Percentiles rank a stretch among this genome's conserved stretches.
Evolutionary conservation across 2,329 filamentous ascomycete genomes (phyloP).

Genomic region (Fusarium pseudonygamai): DNA sequence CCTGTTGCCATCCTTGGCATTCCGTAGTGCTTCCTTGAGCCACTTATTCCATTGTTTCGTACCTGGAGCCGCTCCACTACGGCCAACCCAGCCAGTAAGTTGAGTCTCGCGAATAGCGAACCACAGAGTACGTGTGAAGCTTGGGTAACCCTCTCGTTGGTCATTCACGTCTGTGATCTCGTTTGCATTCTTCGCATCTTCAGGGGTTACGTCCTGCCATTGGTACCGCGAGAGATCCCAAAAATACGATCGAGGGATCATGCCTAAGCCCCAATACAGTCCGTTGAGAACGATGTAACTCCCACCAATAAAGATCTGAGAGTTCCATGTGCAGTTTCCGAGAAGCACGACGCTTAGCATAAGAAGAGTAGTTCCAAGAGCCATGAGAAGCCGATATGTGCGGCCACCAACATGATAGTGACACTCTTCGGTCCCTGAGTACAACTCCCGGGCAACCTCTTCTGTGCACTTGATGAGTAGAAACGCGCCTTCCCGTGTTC

Average conservation of each 20-base stretch:
- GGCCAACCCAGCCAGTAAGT: slow-evolving; percentile 62
- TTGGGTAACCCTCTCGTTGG: slow-evolving; percentile 53
- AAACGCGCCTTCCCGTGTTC: slow-evolving; percentile 68
- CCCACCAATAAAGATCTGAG: slow-evolving; percentile 66
- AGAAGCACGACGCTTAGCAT: slow-evolving; percentile 70
- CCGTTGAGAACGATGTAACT: slow-evolving; percentile 69
- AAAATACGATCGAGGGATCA: slow-evolving; percentile 59
- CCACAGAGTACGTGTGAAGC: slow-evolving; percentile 67
- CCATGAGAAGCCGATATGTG: slow-evolving; percentile 64
- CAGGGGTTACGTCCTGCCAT: slow-evolving; percentile 52
- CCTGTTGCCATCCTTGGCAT: slow-evolving; percentile 46
- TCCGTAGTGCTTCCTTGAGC: slow-evolving; percentile 59
- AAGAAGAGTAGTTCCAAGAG: slow-evolving; percentile 65
- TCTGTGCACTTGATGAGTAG: slow-evolving; percentile 66
- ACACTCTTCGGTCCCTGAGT: slow-evolving; percentile 69
- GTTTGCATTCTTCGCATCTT: slow-evolving; percentile 51
- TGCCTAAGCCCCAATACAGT: slow-evolving; percentile 65
- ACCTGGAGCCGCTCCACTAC: slow-evolving; percentile 60
- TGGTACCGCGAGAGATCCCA: slow-evolving; percentile 68
- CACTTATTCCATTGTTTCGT: slow-evolving; percentile 64
- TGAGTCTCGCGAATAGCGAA: slow-evolving; percentile 65
- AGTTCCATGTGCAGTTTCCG: slow-evolving; percentile 69
- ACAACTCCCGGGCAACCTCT: slow-evolving; percentile 69
- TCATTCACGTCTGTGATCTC: slow-evolving; percentile 42
- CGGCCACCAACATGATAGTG: slow-evolving; percentile 59